Percentiles rank a stretch among this genome's conserved stretches.
Conservation (phyloP, 1,284 basidiomycete species). For the Athelia sp. region DNA sequence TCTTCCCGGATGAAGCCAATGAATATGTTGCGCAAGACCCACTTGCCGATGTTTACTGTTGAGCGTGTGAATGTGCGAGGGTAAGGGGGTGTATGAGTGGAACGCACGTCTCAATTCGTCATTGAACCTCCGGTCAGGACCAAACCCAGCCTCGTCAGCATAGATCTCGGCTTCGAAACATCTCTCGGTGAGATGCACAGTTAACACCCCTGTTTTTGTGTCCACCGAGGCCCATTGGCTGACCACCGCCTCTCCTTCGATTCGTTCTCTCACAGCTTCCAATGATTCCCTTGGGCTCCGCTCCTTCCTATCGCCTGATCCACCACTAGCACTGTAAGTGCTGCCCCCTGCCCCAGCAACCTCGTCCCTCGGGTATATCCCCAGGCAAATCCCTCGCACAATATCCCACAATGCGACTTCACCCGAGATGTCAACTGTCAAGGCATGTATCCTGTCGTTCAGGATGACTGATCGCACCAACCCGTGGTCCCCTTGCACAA, state of each 20-base stretch:
- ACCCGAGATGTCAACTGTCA: conserved; percentile 86
- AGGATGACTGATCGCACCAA: conserved; percentile 80
- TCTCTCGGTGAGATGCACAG: conserved; percentile 81
- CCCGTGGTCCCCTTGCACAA: conserved; percentile 78
- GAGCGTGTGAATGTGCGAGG: neutral
- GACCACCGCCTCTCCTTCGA: conserved; percentile 90
- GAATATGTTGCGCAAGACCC: conserved; percentile 75
- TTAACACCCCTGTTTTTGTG: conserved; percentile 85
- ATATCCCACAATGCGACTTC: conserved; percentile 94
- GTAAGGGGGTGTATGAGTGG: conserved; percentile 7
- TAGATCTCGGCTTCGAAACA: conserved; percentile 96
- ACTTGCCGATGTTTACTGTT: conserved; percentile 77
- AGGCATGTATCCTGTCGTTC: conserved; percentile 88
- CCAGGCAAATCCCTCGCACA: conserved; percentile 73
- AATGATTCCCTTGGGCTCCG: conserved; percentile 77
- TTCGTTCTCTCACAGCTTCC: conserved; percentile 80
- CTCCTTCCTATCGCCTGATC: conserved; percentile 33
- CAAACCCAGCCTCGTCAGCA: conserved; percentile 81
- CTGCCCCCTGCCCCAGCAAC: conserved; percentile 47
- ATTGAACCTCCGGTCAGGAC: conserved; percentile 47
- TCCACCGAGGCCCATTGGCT: conserved; percentile 86
- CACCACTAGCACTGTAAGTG: conserved; percentile 29
- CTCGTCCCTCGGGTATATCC: conserved; percentile 63
- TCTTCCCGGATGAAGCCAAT: conserved; percentile 66
- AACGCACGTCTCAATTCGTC: conserved; percentile 80